A percentile compares a stretch with the other conserved stretches of the same genome.
phyloP scores from a whole-genome alignment of 352 stramenopile species.

The Phytophthora constricta region DNA sequence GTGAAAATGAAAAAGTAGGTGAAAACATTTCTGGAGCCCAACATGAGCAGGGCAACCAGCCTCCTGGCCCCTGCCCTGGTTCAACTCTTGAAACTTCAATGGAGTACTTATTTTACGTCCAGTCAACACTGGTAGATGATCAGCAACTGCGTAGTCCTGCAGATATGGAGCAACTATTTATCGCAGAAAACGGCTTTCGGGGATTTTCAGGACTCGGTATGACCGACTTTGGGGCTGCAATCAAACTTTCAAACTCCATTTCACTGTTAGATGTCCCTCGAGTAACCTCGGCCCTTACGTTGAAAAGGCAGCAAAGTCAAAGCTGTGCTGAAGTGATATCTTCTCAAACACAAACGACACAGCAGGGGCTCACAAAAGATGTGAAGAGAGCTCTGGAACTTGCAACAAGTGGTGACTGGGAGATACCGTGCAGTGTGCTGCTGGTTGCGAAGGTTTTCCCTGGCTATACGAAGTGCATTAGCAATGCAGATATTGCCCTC shows the following conservation, averaged over 20 bases:
- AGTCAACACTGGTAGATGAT: conserved; percentile 53
- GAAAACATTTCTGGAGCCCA: background rate
- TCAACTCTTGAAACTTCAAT: conserved; percentile 61
- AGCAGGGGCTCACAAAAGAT: conserved; percentile 19
- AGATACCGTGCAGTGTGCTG: conserved; percentile 53
- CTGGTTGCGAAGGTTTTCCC: conserved; percentile 89
- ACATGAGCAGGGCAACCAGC: conserved; percentile 18
- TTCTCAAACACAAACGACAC: conserved; percentile 5
- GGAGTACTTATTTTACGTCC: conserved; percentile 86
- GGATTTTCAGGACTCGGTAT: conserved; percentile 51
- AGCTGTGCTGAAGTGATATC: background rate
- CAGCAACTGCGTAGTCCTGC: conserved; percentile 33
- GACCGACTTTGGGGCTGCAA: conserved; percentile 59
- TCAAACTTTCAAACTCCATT: conserved; percentile 83
- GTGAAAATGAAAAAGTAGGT: conserved; percentile 7
- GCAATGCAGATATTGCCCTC: conserved; percentile 27
- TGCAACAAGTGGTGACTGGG: conserved; percentile 48
- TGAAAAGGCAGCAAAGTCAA: conserved; percentile 30
- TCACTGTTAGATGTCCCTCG: conserved; percentile 57
- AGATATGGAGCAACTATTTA: conserved; percentile 65
- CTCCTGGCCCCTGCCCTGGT: conserved; percentile 24
- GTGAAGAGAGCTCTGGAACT: conserved; percentile 55
- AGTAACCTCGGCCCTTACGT: conserved; percentile 24
- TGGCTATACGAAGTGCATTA: conserved; percentile 61
- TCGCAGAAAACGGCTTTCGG: conserved; percentile 75